Evolutionary conservation across 345 rosid species (phyloP), one percentile per base, ranked within the genome.

Genomic region (Eutrema japonicum): DNA sequence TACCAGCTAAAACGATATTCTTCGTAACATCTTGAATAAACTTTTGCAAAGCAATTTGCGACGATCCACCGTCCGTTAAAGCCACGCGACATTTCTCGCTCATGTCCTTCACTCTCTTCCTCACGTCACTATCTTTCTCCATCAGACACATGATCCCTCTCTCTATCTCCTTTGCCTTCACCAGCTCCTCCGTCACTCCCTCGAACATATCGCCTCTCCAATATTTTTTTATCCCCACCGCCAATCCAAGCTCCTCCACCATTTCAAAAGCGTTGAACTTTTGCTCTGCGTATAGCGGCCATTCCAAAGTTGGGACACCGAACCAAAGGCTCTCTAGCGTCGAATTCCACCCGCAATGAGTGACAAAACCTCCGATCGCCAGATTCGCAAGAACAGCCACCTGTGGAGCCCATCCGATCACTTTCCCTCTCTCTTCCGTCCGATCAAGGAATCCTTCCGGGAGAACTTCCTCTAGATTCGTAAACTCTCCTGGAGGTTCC

Each of bases 291-390:
- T 57, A 66, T 1, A 72, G 57, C 16, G 89, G 90, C 86, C 87
- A 83, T 0, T 85, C 72, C 1, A 85, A 81, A 0, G 76, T 61
- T 0, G 83, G 87, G n/a, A 86, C 86, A 5, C 83, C 83, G 27
- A 74, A 81, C 89, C 87, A 83, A 10, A 85, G 13, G 14, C 86
- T 83, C 77, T 88, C 90, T 2, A 88, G 47, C 0, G 41, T 71
- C 0, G 93, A 88, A 27, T 88, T 88, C 90, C 93, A 88, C 3
- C 89, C 94, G 9, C 88, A 79, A 18, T 87, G 87, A 5, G 88
- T 42, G 2, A 85, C 83, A 4, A 87, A 85, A 1, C 87, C 89
- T 6, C 83, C 89, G 0, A 82, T 48, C 0, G 87, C 80, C 2
- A 38, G 57, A 36, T 83, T 85, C 6, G 54, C 84, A 2, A 86